phyloP scores from a whole-genome alignment of 2,329 filamentous ascomycete species.

The Scolecobasidium constrictum region DNA sequence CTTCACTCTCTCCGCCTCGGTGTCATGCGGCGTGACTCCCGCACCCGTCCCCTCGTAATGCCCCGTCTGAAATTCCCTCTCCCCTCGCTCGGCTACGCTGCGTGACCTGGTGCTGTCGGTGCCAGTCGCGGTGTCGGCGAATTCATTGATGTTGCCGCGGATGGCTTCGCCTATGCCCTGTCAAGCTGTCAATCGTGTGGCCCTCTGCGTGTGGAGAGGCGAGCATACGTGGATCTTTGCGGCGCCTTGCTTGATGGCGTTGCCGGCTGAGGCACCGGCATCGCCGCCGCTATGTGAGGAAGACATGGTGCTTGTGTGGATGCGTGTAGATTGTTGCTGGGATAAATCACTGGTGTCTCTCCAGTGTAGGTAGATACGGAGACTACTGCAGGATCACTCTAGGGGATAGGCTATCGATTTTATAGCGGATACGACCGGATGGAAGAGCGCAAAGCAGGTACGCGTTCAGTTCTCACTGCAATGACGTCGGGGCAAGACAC shows the following conservation, averaged over 20 bases:
- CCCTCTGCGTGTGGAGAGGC: neutral
- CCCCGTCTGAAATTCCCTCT: slow-evolving; percentile 22
- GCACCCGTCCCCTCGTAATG: slow-evolving; percentile 21
- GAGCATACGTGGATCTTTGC: slow-evolving; percentile 23
- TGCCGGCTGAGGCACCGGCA: slow-evolving; percentile 18
- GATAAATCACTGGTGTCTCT: too few species aligned
- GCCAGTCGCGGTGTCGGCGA: slow-evolving; percentile 22
- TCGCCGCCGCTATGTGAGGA: slow-evolving; percentile 2
- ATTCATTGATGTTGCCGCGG: slow-evolving; percentile 25
- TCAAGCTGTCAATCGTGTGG: slow-evolving; percentile 13
- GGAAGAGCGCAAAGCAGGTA: too few species aligned
- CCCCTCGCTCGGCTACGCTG: slow-evolving; percentile 21
- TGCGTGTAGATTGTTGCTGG: too few species aligned
- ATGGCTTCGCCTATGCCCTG: slow-evolving; percentile 27
- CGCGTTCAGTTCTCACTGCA: too few species aligned
- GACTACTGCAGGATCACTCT: too few species aligned
- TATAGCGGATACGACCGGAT: too few species aligned
- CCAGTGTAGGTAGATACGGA: too few species aligned
- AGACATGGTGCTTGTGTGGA: too few species aligned
- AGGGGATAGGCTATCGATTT: too few species aligned
- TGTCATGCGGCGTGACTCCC: slow-evolving; percentile 19
- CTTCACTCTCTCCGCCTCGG: slow-evolving; percentile 18
- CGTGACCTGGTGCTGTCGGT: slow-evolving; percentile 21
- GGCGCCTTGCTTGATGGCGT: slow-evolving; percentile 22
- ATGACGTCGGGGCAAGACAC: too few species aligned